Evolutionary conservation across 176 grass and related monocot species (phyloP).

Genomic region (Miscanthus lutarioriparius): DNA sequence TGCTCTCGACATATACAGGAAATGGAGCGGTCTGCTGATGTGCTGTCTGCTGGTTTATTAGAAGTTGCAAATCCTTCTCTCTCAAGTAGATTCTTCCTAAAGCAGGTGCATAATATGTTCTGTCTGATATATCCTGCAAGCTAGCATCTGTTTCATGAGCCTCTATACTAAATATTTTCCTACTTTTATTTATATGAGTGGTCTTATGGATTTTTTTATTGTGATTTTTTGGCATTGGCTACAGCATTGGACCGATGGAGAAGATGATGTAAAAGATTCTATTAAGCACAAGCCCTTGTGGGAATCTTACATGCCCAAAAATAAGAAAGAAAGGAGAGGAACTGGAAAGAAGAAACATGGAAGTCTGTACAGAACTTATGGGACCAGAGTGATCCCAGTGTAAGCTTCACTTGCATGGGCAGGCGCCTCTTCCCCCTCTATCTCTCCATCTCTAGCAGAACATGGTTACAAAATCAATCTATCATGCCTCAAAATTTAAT

Average conservation of each 20-base stretch:
- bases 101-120: conserved; percentile 59
- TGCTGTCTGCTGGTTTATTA: conserved; percentile 92
- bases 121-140: conserved; percentile 13
- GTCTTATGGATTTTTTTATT: not conserved
- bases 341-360: conserved; percentile 86
- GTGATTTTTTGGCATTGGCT: conserved; percentile 14
- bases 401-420: conserved; percentile 33
- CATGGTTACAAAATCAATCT: conserved; percentile 2
- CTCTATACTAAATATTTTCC: not conserved
- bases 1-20: conserved; percentile 54
- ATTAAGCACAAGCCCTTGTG: conserved; percentile 88
- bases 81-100: conserved; percentile 92
- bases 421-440: not conserved
- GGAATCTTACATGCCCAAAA: conserved; percentile 89
- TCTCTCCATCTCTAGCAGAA: not conserved
- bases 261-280: conserved; percentile 63
- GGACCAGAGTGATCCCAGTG: conserved; percentile 96
- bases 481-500: not conserved
- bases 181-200: not conserved
- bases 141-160: conserved; percentile 30
- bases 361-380: conserved; percentile 74
- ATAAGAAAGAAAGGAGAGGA: conserved; percentile 62
- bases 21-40: conserved; percentile 98
- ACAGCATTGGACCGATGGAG: conserved; percentile 76
- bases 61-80: conserved; percentile 88